These are phyloP conservation scores for Talaromyces sp. DNA, from an alignment of 2,329 filamentous ascomycete species.

Conservation along the genomic window DNA sequence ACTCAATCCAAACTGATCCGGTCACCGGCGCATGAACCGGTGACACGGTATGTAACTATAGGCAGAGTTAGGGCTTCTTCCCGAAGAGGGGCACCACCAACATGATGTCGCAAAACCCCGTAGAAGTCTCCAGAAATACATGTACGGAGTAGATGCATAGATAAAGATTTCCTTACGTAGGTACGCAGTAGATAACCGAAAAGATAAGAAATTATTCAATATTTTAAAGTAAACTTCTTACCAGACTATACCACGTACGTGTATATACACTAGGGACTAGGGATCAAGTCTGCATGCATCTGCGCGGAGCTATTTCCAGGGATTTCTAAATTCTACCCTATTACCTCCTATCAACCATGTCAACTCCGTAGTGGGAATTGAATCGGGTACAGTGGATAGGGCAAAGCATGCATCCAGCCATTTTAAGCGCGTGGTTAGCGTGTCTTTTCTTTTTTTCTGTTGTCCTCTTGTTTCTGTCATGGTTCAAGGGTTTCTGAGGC, in stretches of 20 bases:
- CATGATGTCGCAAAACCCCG: no score
- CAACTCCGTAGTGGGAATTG: neutral
- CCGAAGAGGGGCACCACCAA: neutral
- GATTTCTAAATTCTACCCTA: neutral
- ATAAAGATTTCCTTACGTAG: neutral
- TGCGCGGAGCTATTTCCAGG: constrained; percentile 7
- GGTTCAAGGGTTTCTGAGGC: neutral
- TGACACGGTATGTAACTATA: neutral
- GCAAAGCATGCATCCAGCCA: neutral
- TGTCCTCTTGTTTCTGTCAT: neutral
- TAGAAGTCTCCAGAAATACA: no score
- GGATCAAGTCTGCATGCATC: neutral
- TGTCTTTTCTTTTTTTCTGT: neutral
- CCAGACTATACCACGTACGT: no score
- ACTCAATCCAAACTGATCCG: neutral
- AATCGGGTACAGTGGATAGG: neutral
- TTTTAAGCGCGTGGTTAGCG: constrained; percentile 3
- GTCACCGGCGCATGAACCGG: neutral
- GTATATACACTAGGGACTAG: no score
- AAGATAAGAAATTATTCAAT: constrained; percentile 2
- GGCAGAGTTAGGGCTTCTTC: neutral
- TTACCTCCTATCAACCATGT: neutral
- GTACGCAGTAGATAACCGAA: neutral
- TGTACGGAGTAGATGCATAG: neutral
- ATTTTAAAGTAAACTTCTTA: neutral